A percentile compares a stretch with the other conserved stretches of the same genome.
These are phyloP conservation scores for Coemansia sp. DNA, from an alignment of 192 early-diverging fungal species.

Conservation along the genomic window DNA sequence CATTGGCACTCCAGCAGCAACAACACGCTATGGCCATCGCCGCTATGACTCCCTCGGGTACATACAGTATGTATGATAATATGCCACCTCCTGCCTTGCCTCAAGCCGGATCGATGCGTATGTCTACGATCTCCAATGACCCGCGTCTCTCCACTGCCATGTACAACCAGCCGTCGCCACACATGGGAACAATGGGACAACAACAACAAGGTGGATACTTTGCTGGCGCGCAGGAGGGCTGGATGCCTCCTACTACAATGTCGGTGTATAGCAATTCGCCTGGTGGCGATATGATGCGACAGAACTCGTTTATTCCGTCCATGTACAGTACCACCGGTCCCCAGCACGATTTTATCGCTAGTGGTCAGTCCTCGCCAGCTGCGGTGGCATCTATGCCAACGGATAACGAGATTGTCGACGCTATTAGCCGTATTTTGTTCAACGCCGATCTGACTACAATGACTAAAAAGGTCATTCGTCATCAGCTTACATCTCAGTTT, in stretches of 20 bases:
- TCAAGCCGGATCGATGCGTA: conserved; percentile 4
- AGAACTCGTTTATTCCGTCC: conserved; percentile 1
- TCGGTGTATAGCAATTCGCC: conserved; percentile 25
- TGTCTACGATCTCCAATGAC: conserved; percentile 15
- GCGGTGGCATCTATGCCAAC: conserved; percentile 41
- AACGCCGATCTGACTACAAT: conserved; percentile 70
- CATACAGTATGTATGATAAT: conserved; percentile 18
- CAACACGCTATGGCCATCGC: conserved; percentile 17
- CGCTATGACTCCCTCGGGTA: background rate
- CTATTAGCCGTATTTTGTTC: conserved; percentile 69
- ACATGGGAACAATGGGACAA: conserved; percentile 12
- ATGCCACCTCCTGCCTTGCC: background rate
- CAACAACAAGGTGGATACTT: conserved; percentile 23
- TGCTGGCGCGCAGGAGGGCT: conserved; percentile 18
- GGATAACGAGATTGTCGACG: conserved; percentile 68
- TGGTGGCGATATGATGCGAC: conserved; percentile 1
- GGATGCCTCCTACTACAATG: conserved; percentile 24
- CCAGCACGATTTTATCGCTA: background rate
- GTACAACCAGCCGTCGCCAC: conserved; percentile 16
- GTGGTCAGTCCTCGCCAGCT: conserved; percentile 7
- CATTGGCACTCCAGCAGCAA: conserved; percentile 31
- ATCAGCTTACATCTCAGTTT: conserved; percentile 63
- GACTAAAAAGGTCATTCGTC: conserved; percentile 84
- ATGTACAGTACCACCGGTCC: background rate
- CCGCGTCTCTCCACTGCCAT: conserved; percentile 40